Percentiles rank a stretch among this genome's conserved stretches.
These are phyloP conservation scores for Balakata baccata DNA, from an alignment of 345 rosid genomes.

Conservation along the genomic window DNA sequence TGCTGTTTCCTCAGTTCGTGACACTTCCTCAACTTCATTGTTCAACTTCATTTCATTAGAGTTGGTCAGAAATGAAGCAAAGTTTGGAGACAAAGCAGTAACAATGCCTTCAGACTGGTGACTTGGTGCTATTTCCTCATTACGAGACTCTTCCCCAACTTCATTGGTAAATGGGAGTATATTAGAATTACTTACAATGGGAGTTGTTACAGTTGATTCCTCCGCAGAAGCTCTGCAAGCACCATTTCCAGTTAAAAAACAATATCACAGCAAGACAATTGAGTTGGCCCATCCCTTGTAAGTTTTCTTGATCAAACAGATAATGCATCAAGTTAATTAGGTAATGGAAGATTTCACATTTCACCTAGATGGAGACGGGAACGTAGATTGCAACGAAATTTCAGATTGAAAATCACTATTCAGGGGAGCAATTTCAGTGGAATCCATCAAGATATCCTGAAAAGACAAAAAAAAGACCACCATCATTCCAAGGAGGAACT, in stretches of 20 bases:
- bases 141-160: slow-evolving; percentile 36
- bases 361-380: slow-evolving; percentile 48
- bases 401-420: slow-evolving; percentile 41
- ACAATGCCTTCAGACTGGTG: slow-evolving; percentile 24
- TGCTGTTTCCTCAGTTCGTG: slow-evolving; percentile 25
- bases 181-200: slow-evolving; percentile 29
- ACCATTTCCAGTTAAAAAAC: slow-evolving; percentile 16
- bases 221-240: slow-evolving; percentile 42
- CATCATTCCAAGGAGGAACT: slow-evolving; percentile 8
- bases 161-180: slow-evolving; percentile 36
- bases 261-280: background rate
- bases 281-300: background rate
- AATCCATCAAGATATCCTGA: slow-evolving; percentile 46
- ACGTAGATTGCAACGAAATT: slow-evolving; percentile 45
- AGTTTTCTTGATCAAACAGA: background rate
- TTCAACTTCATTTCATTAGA: slow-evolving; percentile 37
- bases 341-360: slow-evolving; percentile 1
- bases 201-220: slow-evolving; percentile 27
- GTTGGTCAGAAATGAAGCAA: slow-evolving; percentile 53
- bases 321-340: slow-evolving; percentile 4
- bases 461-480: slow-evolving; percentile 21
- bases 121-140: slow-evolving; percentile 29
- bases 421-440: slow-evolving; percentile 32
- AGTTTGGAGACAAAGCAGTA: slow-evolving; percentile 65
- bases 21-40: slow-evolving; percentile 39